phyloP scores from a whole-genome alignment of 495 filamentous ascomycete species.

The Neurospora tetrasperma region DNA sequence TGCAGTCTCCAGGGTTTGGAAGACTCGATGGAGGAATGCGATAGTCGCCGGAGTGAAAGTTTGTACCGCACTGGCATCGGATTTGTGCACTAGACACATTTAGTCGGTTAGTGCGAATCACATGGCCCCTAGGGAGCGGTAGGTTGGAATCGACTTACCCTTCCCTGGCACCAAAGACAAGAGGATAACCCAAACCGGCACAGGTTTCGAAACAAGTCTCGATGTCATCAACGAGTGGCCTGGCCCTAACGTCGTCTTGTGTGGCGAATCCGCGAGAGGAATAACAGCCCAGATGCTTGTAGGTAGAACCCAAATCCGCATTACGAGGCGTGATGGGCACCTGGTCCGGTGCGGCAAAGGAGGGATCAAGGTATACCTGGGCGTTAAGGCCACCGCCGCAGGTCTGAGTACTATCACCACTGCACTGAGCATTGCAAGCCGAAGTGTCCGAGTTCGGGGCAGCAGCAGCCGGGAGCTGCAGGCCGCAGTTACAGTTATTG shows the following conservation, averaged over 20 bases:
- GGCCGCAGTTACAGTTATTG: constrained; percentile 17
- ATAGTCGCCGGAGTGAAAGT: constrained; percentile 1
- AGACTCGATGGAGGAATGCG: constrained; percentile 1
- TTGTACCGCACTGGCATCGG: constrained; percentile 6
- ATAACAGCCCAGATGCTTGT: constrained; percentile 11
- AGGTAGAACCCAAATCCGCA: not conserved
- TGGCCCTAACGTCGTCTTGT: not conserved
- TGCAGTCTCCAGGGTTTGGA: not conserved
- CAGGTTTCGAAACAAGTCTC: constrained; percentile 1
- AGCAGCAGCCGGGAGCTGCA: constrained; percentile 7
- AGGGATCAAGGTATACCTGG: constrained; percentile 12
- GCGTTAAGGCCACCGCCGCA: constrained; percentile 9
- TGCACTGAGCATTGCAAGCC: constrained; percentile 9
- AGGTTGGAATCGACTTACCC: not conserved
- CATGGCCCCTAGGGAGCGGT: not conserved
- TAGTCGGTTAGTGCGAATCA: not conserved
- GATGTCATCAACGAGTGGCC: not conserved
- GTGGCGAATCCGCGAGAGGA: not conserved
- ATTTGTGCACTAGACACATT: not conserved
- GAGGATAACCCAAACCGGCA: constrained; percentile 10
- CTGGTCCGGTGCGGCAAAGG: constrained; percentile 6
- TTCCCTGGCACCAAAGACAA: not conserved
- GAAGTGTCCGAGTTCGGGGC: not conserved
- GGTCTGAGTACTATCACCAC: constrained; percentile 6
- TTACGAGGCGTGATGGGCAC: not conserved